Percentiles rank a stretch among this genome's conserved stretches.
Evolutionary conservation across 148 eudicot species (phyloP).

Genomic region (Pouteria glomerata): DNA sequence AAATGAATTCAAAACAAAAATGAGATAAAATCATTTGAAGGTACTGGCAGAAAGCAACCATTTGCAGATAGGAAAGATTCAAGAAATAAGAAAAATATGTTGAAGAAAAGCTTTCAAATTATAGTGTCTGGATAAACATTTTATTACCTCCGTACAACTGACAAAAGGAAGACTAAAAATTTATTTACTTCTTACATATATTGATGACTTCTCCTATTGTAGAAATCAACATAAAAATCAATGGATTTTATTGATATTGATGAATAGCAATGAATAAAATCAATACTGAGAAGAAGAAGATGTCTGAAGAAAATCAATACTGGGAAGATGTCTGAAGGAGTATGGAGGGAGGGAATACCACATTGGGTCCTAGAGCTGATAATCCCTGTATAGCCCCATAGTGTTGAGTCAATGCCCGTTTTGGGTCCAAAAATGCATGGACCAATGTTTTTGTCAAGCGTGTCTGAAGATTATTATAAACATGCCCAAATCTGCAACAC

Average conservation of each 20-base stretch:
- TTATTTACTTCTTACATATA: neutral
- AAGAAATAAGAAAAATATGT: neutral
- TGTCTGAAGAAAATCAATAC: neutral
- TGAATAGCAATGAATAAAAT: neutral
- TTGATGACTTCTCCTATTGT: neutral
- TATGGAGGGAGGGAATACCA: constrained; percentile 33
- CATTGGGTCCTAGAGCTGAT: constrained; percentile 70
- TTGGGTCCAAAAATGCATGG: constrained; percentile 70
- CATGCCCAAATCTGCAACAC: constrained; percentile 59
- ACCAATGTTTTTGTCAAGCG: constrained; percentile 72
- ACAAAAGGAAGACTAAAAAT: neutral
- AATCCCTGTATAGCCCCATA: constrained; percentile 83
- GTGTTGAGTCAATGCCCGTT: constrained; percentile 68
- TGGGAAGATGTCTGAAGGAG: neutral
- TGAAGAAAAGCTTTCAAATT: neutral
- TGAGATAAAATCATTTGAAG: neutral
- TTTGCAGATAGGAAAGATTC: neutral
- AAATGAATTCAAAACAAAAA: neutral
- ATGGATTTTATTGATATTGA: neutral
- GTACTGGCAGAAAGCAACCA: neutral
- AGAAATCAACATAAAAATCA: neutral
- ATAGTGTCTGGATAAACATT: neutral
- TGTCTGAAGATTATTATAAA: constrained; percentile 65
- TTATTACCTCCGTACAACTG: neutral
- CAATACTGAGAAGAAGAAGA: neutral